Evolutionary conservation across 768 basidiomycete genomes (phyloP).

Genomic region (Neoboletus brunneissimus): DNA sequence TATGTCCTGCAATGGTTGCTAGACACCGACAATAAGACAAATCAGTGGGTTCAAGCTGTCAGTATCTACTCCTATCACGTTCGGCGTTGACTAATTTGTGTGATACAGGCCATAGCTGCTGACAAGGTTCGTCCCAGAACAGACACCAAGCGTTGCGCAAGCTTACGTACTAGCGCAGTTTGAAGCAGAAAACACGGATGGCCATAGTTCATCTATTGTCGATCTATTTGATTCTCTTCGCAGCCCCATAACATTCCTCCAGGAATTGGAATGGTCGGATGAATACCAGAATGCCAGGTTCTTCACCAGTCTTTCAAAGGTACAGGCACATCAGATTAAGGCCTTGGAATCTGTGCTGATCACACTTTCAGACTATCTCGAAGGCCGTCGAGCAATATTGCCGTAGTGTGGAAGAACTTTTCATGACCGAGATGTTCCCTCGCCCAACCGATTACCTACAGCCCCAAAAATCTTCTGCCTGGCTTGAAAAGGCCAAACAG

Average conservation of each 20-base stretch:
- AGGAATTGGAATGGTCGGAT: constrained; percentile 91
- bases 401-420: constrained; percentile 78
- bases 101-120: constrained; percentile 66
- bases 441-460: constrained; percentile 74
- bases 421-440: constrained; percentile 95
- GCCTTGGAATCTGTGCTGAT: neutral
- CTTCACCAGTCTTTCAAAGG: constrained; percentile 86
- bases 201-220: constrained; percentile 94
- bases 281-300: constrained; percentile 86
- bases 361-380: constrained; percentile 67
- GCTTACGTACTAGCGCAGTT: constrained; percentile 45
- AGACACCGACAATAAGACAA: constrained; percentile 87
- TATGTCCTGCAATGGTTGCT: constrained; percentile 86
- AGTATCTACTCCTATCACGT: constrained; percentile 33
- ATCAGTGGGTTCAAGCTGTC: constrained; percentile 91
- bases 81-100: constrained; percentile 7
- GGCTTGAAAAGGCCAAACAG: constrained; percentile 82
- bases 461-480: constrained; percentile 83
- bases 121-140: constrained; percentile 58
- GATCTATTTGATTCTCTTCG: constrained; percentile 94
- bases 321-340: constrained; percentile 26
- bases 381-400: constrained; percentile 93
- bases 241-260: constrained; percentile 84
- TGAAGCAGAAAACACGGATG: constrained; percentile 72
- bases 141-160: neutral